Percentiles rank a stretch among this genome's conserved stretches.
Evolutionary conservation across 1,284 basidiomycete species (phyloP).

Genomic region (Ceratobasidium sp.): DNA sequence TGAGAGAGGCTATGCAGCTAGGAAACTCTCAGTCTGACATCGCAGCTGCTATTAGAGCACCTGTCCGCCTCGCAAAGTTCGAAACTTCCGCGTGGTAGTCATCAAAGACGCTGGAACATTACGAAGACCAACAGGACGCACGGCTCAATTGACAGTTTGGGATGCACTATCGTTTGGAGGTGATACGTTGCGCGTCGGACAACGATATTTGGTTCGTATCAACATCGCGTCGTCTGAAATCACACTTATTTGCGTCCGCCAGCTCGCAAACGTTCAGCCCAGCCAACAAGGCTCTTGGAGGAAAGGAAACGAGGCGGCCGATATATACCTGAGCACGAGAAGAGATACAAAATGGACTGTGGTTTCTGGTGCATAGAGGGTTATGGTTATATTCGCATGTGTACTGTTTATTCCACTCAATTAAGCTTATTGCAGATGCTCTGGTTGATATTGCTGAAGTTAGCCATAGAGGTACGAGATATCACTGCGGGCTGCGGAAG

Average conservation of each 20-base stretch:
- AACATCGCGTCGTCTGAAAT: neutral
- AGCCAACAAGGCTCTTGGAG: conserved; percentile 74
- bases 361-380: conserved; percentile 41
- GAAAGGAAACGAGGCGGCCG: conserved; percentile 63
- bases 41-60: conserved; percentile 61
- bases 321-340: conserved; percentile 74
- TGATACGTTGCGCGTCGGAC: conserved; percentile 72
- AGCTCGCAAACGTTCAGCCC: conserved; percentile 76
- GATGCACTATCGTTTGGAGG: conserved; percentile 72
- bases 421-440: conserved; percentile 27
- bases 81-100: conserved; percentile 83
- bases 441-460: neutral
- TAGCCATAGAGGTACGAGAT: no score
- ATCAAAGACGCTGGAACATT: conserved; percentile 75
- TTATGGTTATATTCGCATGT: neutral
- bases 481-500: no score
- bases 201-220: conserved; percentile 74
- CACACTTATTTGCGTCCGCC: conserved; percentile 21
- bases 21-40: conserved; percentile 11
- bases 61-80: conserved; percentile 83
- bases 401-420: conserved; percentile 2
- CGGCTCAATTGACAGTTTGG: conserved; percentile 86
- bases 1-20: conserved; percentile 55
- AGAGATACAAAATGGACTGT: conserved; percentile 69
- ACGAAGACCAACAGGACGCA: conserved; percentile 66